These are phyloP conservation scores for Chaetomidium leptoderma DNA, from an alignment of 495 filamentous ascomycete species.

Conservation along the genomic window DNA sequence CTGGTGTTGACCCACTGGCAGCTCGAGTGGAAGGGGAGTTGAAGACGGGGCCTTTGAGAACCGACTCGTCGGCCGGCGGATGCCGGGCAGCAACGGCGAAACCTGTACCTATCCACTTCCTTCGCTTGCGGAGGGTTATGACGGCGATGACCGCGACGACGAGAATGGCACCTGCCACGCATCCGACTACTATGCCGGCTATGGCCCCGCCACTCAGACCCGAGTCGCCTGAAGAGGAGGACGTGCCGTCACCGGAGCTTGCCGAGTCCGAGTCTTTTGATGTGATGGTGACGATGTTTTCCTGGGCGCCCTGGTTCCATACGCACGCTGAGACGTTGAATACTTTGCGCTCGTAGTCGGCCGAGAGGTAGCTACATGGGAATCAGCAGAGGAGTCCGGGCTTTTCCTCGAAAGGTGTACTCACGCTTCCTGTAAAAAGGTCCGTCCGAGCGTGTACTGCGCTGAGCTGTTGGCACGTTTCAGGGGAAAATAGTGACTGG, in stretches of 20 bases:
- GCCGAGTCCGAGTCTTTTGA: background rate
- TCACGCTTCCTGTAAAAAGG: background rate
- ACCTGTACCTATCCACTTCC: background rate
- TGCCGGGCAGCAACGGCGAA: background rate
- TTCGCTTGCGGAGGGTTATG: background rate
- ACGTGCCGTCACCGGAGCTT: background rate
- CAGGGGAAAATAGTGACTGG: background rate
- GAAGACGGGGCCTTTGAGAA: background rate
- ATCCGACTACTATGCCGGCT: background rate
- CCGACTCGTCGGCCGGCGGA: background rate
- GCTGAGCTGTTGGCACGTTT: background rate
- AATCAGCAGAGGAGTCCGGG: background rate
- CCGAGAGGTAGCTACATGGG: background rate
- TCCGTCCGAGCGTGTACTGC: background rate
- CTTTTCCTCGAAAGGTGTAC: no score
- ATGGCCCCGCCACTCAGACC: background rate
- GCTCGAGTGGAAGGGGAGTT: background rate
- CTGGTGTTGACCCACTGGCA: background rate
- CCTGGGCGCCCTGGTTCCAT: background rate
- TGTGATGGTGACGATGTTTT: background rate
- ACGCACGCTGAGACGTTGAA: background rate
- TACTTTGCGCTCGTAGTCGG: background rate
- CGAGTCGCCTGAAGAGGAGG: background rate
- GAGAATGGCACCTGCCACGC: background rate
- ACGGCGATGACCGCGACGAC: background rate